Conservation (phyloP, 495 filamentous ascomycete genomes). For the Penicillium cataractarum region DNA sequence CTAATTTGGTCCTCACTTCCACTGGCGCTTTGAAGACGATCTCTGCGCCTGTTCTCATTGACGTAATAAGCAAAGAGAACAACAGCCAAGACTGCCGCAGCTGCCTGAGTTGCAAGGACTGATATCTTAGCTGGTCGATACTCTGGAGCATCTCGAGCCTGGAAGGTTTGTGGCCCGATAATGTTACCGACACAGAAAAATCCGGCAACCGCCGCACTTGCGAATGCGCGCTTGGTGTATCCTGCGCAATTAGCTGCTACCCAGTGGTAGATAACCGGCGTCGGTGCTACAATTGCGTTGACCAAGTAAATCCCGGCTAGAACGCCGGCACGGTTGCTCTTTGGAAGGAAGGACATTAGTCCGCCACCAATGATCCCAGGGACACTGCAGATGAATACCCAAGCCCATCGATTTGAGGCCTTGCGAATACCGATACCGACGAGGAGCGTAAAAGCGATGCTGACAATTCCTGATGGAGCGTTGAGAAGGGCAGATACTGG, state of each 20-base stretch:
- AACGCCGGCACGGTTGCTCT: not conserved
- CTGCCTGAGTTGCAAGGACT: not conserved
- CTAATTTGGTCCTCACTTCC: not conserved
- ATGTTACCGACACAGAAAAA: not conserved
- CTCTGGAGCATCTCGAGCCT: not conserved
- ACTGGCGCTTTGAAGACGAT: not conserved
- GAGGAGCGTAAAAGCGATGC: not conserved
- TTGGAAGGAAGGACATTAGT: not conserved
- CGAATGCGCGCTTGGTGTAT: not conserved
- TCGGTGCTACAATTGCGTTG: not conserved
- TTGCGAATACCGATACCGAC: not conserved
- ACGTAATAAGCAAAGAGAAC: not conserved
- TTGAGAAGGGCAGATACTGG: not conserved
- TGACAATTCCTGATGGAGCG: not conserved
- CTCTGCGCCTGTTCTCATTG: not conserved
- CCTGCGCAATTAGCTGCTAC: not conserved
- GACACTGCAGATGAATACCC: not conserved
- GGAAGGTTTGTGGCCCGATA: constrained; percentile 1
- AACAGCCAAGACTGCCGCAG: not conserved
- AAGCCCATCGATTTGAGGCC: not conserved
- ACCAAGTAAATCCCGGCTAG: constrained; percentile 1
- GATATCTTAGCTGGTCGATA: not conserved
- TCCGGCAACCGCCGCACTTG: not conserved
- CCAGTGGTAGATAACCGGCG: not conserved
- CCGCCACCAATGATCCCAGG: not conserved